A percentile compares a stretch with the other conserved stretches of the same genome.
These are phyloP conservation scores for Takashimella koratensis DNA, from an alignment of 1,284 basidiomycete species.

Conservation along the genomic window DNA sequence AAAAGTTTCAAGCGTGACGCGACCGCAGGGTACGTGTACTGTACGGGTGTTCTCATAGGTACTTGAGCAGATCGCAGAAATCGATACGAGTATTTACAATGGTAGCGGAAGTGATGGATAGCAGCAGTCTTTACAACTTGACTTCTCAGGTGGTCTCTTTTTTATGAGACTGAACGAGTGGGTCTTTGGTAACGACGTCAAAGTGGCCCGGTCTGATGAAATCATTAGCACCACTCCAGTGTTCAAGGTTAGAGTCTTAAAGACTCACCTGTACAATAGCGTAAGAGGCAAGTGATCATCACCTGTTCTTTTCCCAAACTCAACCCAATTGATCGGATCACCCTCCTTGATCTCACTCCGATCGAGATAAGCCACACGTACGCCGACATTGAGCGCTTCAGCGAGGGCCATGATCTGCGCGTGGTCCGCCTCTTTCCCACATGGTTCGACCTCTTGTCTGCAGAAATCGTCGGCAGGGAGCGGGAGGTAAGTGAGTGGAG, in stretches of 20 bases:
- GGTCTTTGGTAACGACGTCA: constrained; percentile 58
- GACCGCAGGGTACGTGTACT: too few species aligned
- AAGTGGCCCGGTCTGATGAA: constrained; percentile 72
- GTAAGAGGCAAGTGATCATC: constrained; percentile 48
- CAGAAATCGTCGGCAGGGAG: constrained; percentile 67
- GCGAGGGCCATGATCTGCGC: constrained; percentile 77
- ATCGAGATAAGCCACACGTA: constrained; percentile 77
- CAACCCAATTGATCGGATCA: constrained; percentile 57
- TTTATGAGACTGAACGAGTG: neutral
- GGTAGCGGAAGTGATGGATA: too few species aligned
- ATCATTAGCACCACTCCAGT: too few species aligned
- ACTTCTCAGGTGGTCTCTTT: too few species aligned
- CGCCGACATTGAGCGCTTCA: constrained; percentile 62
- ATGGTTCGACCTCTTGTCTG: constrained; percentile 69
- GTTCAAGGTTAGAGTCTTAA: too few species aligned
- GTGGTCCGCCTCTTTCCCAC: constrained; percentile 83
- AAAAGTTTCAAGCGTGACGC: too few species aligned
- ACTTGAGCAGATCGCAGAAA: too few species aligned
- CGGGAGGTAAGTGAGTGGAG: constrained; percentile 63
- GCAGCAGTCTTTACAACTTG: too few species aligned
- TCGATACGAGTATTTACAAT: too few species aligned
- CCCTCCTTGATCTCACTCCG: constrained; percentile 49
- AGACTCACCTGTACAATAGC: constrained; percentile 67
- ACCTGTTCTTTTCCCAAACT: constrained; percentile 55
- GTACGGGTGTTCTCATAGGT: too few species aligned